Evolutionary conservation across 176 grass and related monocot species (phyloP).

Genomic region (Urochloa ruziziensis): DNA sequence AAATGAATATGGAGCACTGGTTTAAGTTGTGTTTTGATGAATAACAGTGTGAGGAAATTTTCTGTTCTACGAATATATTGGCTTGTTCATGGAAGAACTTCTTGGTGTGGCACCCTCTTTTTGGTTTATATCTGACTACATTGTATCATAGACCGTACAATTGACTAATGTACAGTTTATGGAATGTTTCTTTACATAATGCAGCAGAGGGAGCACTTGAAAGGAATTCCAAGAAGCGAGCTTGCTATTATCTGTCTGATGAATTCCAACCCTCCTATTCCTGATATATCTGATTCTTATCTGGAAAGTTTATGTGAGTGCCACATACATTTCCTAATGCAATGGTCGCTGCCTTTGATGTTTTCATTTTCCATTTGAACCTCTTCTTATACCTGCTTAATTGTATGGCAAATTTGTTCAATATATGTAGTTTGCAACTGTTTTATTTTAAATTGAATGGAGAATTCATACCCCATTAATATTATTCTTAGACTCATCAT

Average conservation of each 20-base stretch:
- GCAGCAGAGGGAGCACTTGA: constrained; percentile 64
- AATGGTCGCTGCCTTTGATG: background rate
- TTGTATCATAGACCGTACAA: background rate
- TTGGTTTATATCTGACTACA: background rate
- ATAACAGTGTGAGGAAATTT: background rate
- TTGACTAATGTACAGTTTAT: constrained; percentile 15
- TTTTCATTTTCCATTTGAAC: constrained; percentile 15
- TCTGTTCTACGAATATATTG: background rate
- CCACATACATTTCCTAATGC: constrained; percentile 22
- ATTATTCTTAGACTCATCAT: constrained; percentile 3
- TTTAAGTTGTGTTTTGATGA: background rate
- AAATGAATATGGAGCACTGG: background rate
- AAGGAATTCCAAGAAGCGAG: constrained; percentile 56
- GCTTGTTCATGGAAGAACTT: background rate
- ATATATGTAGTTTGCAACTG: constrained; percentile 18
- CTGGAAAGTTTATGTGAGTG: constrained; percentile 77
- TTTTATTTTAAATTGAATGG: constrained; percentile 29
- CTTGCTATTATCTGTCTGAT: constrained; percentile 79
- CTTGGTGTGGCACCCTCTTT: background rate
- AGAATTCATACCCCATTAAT: background rate
- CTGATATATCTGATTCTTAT: constrained; percentile 76
- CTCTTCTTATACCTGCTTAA: constrained; percentile 9
- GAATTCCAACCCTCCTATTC: constrained; percentile 84
- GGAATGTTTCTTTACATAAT: constrained; percentile 42
- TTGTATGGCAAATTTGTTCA: background rate